Percentiles rank a stretch among this genome's conserved stretches.
phyloP scores from a whole-genome alignment of 441 rosid species.

The Eutrema salsugineum region DNA sequence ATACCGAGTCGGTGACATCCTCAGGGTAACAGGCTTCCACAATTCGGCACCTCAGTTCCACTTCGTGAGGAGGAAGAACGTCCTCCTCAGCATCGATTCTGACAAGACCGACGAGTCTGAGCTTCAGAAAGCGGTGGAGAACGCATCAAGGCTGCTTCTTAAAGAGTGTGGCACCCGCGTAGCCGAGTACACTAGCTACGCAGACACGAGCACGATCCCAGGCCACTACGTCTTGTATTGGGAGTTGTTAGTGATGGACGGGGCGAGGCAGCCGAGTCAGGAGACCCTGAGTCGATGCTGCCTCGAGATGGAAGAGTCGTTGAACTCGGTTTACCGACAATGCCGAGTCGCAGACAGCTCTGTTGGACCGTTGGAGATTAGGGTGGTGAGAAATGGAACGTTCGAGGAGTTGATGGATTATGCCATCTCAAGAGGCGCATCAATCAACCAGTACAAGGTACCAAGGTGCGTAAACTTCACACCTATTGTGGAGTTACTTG shows the following conservation, averaged over 20 bases:
- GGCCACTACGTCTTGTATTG: slow-evolving; percentile 91
- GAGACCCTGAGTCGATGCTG: slow-evolving; percentile 62
- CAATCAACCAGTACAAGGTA: slow-evolving; percentile 90
- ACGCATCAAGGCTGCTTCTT: slow-evolving; percentile 44
- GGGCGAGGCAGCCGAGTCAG: slow-evolving; percentile 35
- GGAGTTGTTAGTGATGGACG: slow-evolving; percentile 61
- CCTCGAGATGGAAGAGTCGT: slow-evolving; percentile 75
- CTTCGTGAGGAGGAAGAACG: slow-evolving; percentile 78
- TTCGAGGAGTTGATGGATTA: slow-evolving; percentile 96
- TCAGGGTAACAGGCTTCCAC: slow-evolving; percentile 87
- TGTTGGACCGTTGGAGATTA: slow-evolving; percentile 78
- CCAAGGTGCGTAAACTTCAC: slow-evolving; percentile 89
- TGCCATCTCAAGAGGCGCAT: slow-evolving; percentile 88
- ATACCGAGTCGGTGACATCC: slow-evolving; percentile 93
- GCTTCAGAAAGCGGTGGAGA: slow-evolving; percentile 72
- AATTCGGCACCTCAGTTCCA: slow-evolving; percentile 90
- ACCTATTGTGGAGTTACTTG: slow-evolving; percentile 82
- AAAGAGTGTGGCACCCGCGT: slow-evolving; percentile 58
- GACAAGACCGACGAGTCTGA: slow-evolving; percentile 97
- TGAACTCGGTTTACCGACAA: slow-evolving; percentile 84
- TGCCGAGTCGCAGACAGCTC: slow-evolving; percentile 76
- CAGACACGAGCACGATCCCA: slow-evolving; percentile 68
- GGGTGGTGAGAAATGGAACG: slow-evolving; percentile 81
- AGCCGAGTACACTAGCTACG: slow-evolving; percentile 91
- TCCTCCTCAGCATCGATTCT: slow-evolving; percentile 78